phyloP scores from a whole-genome alignment of 2,329 filamentous ascomycete species.

The Decorospora gaudefroyi region DNA sequence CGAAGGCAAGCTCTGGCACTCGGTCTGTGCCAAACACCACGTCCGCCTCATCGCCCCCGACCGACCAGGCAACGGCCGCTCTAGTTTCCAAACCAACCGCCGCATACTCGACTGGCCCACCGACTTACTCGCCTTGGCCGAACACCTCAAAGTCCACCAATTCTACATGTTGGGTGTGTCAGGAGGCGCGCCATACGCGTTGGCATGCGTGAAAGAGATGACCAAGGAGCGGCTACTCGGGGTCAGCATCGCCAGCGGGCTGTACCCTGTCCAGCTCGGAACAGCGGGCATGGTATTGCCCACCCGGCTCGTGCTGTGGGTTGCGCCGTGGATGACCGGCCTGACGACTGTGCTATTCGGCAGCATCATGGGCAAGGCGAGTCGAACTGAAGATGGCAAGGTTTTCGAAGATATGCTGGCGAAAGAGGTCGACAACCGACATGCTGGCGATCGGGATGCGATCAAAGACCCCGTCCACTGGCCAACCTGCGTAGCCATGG shows the following conservation, averaged over 20 bases:
- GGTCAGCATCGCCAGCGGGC: slow-evolving; percentile 31
- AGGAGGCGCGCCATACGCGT: slow-evolving; percentile 55
- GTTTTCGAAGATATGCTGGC: slow-evolving; percentile 33
- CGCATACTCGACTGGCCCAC: slow-evolving; percentile 50
- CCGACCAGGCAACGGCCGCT: slow-evolving; percentile 52
- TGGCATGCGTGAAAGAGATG: slow-evolving; percentile 53
- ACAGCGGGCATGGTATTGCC: slow-evolving; percentile 35
- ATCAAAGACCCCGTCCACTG: slow-evolving; percentile 29
- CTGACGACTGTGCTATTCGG: slow-evolving; percentile 29
- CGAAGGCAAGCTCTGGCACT: slow-evolving; percentile 47
- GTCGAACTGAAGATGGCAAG: slow-evolving; percentile 30
- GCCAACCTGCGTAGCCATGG: slow-evolving; percentile 32
- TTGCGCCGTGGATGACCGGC: slow-evolving; percentile 34
- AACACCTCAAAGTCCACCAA: slow-evolving; percentile 47
- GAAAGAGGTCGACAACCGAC: slow-evolving; percentile 27
- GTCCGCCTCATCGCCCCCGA: slow-evolving; percentile 52
- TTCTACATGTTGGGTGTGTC: slow-evolving; percentile 54
- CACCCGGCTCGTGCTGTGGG: slow-evolving; percentile 29
- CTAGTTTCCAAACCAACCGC: slow-evolving; percentile 47
- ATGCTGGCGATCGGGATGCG: slow-evolving; percentile 25
- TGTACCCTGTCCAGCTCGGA: slow-evolving; percentile 34
- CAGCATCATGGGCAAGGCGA: slow-evolving; percentile 32
- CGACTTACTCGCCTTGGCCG: slow-evolving; percentile 50
- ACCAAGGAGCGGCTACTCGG: slow-evolving; percentile 36
- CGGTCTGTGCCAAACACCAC: slow-evolving; percentile 39